A percentile compares a stretch with the other conserved stretches of the same genome.
Evolutionary conservation across 345 rosid species (phyloP).

Genomic region (Eucalyptus urophylla): DNA sequence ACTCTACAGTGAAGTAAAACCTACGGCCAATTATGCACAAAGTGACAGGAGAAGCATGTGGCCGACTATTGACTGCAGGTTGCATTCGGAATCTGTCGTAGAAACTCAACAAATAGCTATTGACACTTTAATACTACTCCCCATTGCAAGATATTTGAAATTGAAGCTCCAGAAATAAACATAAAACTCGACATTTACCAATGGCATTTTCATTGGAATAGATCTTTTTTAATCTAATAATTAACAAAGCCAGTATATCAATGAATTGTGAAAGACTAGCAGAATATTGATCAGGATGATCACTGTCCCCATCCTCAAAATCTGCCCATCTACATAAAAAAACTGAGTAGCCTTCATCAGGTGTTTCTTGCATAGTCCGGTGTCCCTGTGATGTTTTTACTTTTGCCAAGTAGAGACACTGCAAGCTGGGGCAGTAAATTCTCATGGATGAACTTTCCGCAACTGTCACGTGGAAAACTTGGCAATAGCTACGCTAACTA

Average conservation of each 20-base stretch:
- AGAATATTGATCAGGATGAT: neutral
- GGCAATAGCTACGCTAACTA: conserved; percentile 58
- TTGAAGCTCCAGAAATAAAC: neutral
- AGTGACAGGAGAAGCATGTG: neutral
- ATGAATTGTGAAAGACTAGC: neutral
- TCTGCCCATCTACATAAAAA: neutral
- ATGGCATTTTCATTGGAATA: neutral
- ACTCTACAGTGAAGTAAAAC: neutral
- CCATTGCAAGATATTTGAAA: neutral
- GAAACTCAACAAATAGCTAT: neutral
- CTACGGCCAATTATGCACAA: neutral
- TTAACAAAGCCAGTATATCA: neutral
- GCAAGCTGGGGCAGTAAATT: neutral
- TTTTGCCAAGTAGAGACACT: neutral
- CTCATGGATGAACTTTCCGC: neutral
- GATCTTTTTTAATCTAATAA: neutral
- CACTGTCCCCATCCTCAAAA: neutral
- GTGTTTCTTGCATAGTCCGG: neutral
- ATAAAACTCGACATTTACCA: neutral
- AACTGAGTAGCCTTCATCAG: neutral
- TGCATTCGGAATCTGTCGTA: neutral
- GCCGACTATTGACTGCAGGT: neutral
- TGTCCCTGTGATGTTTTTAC: neutral
- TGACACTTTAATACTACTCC: neutral
- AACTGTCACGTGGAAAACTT: conserved; percentile 33